A percentile compares a stretch with the other conserved stretches of the same genome.
phyloP scores from a whole-genome alignment of 176 grass and related monocot species.

The Eremochloa ophiuroides region DNA sequence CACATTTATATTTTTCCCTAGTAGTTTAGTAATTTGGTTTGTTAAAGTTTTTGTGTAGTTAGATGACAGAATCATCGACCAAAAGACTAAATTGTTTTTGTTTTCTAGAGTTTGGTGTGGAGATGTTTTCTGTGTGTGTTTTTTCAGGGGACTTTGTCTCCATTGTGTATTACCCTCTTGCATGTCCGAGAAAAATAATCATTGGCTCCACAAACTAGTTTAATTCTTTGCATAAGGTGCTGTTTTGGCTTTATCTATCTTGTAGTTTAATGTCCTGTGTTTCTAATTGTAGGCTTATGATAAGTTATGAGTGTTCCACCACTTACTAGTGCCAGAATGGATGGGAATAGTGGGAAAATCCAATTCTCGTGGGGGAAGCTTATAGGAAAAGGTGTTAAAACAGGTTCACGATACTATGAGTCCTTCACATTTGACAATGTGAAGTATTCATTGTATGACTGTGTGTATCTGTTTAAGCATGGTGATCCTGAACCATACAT shows the following conservation, averaged over 20 bases:
- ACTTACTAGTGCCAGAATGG: slow-evolving; percentile 27
- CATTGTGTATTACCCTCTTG: not conserved
- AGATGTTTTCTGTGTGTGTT: not conserved
- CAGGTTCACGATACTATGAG: slow-evolving; percentile 43
- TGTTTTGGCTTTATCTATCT: slow-evolving; percentile 16
- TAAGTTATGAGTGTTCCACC: slow-evolving; percentile 23
- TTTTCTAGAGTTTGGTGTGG: not conserved
- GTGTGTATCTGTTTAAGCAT: slow-evolving; percentile 51
- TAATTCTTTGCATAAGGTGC: not conserved
- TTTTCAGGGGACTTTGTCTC: not conserved
- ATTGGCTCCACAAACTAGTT: not conserved
- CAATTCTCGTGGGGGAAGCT: slow-evolving; percentile 58
- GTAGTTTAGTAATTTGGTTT: not conserved
- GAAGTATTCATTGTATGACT: slow-evolving; percentile 64
- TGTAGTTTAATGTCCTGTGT: not conserved
- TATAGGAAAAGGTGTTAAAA: slow-evolving; percentile 41
- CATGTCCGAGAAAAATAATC: not conserved
- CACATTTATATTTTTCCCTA: not conserved
- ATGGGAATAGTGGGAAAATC: slow-evolving; percentile 18
- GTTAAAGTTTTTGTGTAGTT: not conserved
- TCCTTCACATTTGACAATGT: slow-evolving; percentile 66
- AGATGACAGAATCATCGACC: not conserved
- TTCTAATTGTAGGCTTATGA: slow-evolving; percentile 35
- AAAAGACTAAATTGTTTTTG: not conserved
- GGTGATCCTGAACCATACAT: slow-evolving; percentile 42